These are phyloP conservation scores for Amanita muscaria DNA, from an alignment of 768 basidiomycete genomes.

Conservation along the genomic window DNA sequence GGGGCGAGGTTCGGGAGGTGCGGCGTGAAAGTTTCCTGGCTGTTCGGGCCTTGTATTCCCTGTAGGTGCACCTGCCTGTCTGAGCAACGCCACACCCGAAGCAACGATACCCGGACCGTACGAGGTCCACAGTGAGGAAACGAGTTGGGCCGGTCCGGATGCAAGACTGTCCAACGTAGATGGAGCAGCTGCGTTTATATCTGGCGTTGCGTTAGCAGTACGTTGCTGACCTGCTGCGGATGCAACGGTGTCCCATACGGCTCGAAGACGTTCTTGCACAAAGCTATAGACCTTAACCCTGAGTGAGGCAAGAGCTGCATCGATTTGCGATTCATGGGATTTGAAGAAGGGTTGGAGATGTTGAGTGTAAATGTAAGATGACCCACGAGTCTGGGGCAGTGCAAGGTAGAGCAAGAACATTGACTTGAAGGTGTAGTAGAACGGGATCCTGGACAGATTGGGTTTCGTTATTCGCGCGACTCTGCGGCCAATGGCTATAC, in stretches of 20 bases:
- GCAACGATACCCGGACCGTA: slow-evolving; percentile 71
- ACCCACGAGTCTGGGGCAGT: slow-evolving; percentile 83
- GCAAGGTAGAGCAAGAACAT: slow-evolving; percentile 84
- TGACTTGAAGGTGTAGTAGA: slow-evolving; percentile 79
- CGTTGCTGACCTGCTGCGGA: slow-evolving; percentile 37
- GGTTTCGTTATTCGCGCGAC: not conserved
- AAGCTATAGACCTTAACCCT: slow-evolving; percentile 52
- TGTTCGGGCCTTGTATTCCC: slow-evolving; percentile 21
- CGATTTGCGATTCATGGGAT: slow-evolving; percentile 78
- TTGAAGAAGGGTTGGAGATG: slow-evolving; percentile 81
- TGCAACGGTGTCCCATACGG: slow-evolving; percentile 58
- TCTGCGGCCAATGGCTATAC: slow-evolving; percentile 17
- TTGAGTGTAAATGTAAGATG: slow-evolving; percentile 73
- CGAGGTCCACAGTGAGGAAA: slow-evolving; percentile 62
- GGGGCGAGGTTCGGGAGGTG: slow-evolving; percentile 7
- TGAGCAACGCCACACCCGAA: slow-evolving; percentile 54
- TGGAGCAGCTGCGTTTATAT: slow-evolving; percentile 24
- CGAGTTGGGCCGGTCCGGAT: slow-evolving; percentile 58
- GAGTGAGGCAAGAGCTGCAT: slow-evolving; percentile 62
- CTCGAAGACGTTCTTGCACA: slow-evolving; percentile 53
- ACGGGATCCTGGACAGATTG: slow-evolving; percentile 59
- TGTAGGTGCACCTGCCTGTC: slow-evolving; percentile 36
- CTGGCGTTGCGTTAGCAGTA: slow-evolving; percentile 15
- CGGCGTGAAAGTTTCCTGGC: slow-evolving; percentile 20
- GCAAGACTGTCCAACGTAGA: slow-evolving; percentile 44